Conservation (phyloP, 2,329 filamentous ascomycete genomes). For the Aspergillus transmontanensis region DNA sequence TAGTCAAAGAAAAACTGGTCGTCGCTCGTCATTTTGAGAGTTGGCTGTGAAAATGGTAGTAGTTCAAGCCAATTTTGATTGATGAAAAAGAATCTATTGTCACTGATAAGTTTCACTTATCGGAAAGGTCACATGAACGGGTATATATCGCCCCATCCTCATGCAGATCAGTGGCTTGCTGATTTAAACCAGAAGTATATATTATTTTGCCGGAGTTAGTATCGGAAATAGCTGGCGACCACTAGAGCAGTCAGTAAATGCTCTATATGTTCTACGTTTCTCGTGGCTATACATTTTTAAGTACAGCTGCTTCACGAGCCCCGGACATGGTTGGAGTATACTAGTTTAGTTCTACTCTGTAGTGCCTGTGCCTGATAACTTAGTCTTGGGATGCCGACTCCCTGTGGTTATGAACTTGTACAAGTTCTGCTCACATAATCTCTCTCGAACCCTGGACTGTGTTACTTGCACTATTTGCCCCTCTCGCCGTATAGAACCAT, state of each 20-base stretch:
- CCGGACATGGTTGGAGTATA: too few relatives aligned
- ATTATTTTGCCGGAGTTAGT: not conserved
- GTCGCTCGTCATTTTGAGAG: slow-evolving; percentile 71
- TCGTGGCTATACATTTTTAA: not conserved
- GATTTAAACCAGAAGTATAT: not conserved
- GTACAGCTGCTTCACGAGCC: too few relatives aligned
- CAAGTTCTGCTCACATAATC: not conserved
- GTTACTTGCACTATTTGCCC: too few relatives aligned
- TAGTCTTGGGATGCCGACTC: not conserved
- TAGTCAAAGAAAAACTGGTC: slow-evolving; percentile 77
- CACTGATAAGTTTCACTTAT: slow-evolving; percentile 12
- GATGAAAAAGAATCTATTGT: not conserved
- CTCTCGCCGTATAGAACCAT: not conserved
- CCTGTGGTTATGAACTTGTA: not conserved
- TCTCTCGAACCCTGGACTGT: not conserved
- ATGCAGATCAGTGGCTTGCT: not conserved
- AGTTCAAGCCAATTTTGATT: not conserved
- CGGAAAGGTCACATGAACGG: slow-evolving; percentile 22
- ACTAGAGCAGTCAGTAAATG: not conserved
- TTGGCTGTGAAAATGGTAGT: not conserved
- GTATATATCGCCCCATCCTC: slow-evolving; percentile 5
- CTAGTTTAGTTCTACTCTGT: too few relatives aligned
- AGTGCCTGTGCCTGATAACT: too few relatives aligned
- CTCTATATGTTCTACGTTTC: not conserved
- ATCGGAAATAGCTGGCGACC: not conserved